phyloP scores from a whole-genome alignment of 2,329 filamentous ascomycete species.

The Fusarium sp. region DNA sequence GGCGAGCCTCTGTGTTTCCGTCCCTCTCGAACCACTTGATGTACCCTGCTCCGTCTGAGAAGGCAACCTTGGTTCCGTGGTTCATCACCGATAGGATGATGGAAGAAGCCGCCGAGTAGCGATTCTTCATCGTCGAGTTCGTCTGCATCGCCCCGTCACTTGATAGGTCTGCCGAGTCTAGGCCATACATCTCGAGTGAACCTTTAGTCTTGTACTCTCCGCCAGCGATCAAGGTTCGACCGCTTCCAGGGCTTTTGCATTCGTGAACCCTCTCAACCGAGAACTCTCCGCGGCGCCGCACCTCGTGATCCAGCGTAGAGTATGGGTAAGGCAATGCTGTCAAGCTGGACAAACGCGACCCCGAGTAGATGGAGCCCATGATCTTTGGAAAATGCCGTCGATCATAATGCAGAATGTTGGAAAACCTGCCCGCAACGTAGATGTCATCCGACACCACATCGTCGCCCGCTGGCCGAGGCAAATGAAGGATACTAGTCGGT shows the following conservation, averaged over 20 bases:
- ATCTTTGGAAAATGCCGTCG: conserved; percentile 84
- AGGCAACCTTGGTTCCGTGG: conserved; percentile 84
- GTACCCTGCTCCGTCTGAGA: conserved; percentile 83
- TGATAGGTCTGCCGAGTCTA: conserved; percentile 49
- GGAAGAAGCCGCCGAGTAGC: conserved; percentile 81
- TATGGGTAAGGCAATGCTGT: conserved; percentile 74
- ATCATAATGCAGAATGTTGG: conserved; percentile 89
- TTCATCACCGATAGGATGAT: conserved; percentile 83
- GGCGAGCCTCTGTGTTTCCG: conserved; percentile 69
- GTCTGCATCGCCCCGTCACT: conserved; percentile 45
- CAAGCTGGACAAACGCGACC: conserved; percentile 79
- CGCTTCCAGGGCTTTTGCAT: conserved; percentile 61
- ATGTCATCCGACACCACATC: conserved; percentile 77
- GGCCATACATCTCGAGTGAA: conserved; percentile 84
- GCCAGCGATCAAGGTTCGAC: conserved; percentile 78
- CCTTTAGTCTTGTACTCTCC: conserved; percentile 94
- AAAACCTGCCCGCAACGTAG: conserved; percentile 88
- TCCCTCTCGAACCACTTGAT: conserved; percentile 93
- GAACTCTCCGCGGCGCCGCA: conserved; percentile 63
- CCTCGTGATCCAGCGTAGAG: conserved; percentile 68
- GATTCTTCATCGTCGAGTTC: conserved; percentile 73
- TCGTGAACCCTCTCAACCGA: conserved; percentile 62
- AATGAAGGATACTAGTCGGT: conserved; percentile 82
- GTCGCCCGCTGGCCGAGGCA: conserved; percentile 64
- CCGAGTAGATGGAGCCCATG: conserved; percentile 82